Conservation (phyloP, 1,284 basidiomycete species). For the Ceratobasidium theobromae region DNA sequence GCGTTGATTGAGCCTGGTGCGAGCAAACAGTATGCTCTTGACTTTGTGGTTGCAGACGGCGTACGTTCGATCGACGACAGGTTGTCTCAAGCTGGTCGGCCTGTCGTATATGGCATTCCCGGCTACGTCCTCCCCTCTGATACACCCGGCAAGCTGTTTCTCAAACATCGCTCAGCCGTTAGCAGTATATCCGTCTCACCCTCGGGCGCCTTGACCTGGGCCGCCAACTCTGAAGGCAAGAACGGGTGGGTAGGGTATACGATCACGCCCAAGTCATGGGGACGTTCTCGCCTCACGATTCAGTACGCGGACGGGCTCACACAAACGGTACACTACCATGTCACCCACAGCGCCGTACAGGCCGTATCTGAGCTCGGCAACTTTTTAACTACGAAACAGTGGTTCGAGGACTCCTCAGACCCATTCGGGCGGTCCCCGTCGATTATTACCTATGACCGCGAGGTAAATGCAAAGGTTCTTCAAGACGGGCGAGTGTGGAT, state of each 20-base stretch:
- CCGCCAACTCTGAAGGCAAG: slow-evolving; percentile 49
- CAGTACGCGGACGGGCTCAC: slow-evolving; percentile 54
- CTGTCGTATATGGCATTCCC: slow-evolving; percentile 57
- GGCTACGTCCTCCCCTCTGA: slow-evolving; percentile 57
- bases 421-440: slow-evolving; percentile 59
- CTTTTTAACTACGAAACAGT: slow-evolving; percentile 58
- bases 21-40: slow-evolving; percentile 56
- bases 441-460: slow-evolving; percentile 58
- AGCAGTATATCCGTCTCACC: slow-evolving; percentile 51
- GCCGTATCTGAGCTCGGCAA: slow-evolving; percentile 54
- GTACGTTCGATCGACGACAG: slow-evolving; percentile 55
- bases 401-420: slow-evolving; percentile 55
- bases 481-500: slow-evolving; percentile 56
- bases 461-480: slow-evolving; percentile 52
- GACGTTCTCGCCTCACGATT: slow-evolving; percentile 53
- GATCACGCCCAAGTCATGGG: slow-evolving; percentile 52
- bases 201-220: slow-evolving; percentile 53
- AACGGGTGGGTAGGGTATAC: slow-evolving; percentile 55
- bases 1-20: slow-evolving; percentile 51
- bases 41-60: slow-evolving; percentile 53
- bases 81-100: slow-evolving; percentile 48
- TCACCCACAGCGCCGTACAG: slow-evolving; percentile 53
- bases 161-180: slow-evolving; percentile 50
- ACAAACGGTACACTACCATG: slow-evolving; percentile 58
- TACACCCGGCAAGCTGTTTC: slow-evolving; percentile 55